phyloP scores from a whole-genome alignment of 345 rosid genomes.

The Sapria himalayana region DNA sequence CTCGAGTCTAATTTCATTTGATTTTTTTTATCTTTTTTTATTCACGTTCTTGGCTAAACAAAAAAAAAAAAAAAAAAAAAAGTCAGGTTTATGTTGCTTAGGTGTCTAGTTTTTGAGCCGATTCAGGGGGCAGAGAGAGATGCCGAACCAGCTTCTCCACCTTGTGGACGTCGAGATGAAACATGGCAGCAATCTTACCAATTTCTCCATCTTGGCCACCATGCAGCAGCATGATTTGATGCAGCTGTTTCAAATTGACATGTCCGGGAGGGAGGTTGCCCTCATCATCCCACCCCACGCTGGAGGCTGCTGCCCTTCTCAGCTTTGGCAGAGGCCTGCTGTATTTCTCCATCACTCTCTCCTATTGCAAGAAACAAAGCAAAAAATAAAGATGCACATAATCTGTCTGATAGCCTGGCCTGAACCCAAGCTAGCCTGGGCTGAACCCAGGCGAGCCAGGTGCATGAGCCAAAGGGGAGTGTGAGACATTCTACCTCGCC shows the following conservation, averaged over 20 bases:
- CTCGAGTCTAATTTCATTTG: constrained; percentile 44
- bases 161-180: constrained; percentile 32
- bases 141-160: constrained; percentile 37
- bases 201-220: constrained; percentile 60
- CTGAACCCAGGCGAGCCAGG: no score
- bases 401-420: no score
- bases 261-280: constrained; percentile 46
- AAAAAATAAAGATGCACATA: neutral
- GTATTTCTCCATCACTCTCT: constrained; percentile 37
- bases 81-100: no score
- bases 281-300: constrained; percentile 46
- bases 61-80: no score
- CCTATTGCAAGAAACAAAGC: constrained; percentile 20
- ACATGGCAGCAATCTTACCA: constrained; percentile 46
- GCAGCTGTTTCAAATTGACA: constrained; percentile 51
- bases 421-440: no score
- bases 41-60: neutral
- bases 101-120: neutral
- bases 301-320: constrained; percentile 44
- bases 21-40: constrained; percentile 9
- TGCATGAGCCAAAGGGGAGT: no score
- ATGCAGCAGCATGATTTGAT: constrained; percentile 47
- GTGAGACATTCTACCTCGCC: no score
- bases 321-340: constrained; percentile 69
- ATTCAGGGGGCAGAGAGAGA: constrained; percentile 47